Conservation (phyloP, 495 filamentous ascomycete genomes). For the Extremus antarcticus region DNA sequence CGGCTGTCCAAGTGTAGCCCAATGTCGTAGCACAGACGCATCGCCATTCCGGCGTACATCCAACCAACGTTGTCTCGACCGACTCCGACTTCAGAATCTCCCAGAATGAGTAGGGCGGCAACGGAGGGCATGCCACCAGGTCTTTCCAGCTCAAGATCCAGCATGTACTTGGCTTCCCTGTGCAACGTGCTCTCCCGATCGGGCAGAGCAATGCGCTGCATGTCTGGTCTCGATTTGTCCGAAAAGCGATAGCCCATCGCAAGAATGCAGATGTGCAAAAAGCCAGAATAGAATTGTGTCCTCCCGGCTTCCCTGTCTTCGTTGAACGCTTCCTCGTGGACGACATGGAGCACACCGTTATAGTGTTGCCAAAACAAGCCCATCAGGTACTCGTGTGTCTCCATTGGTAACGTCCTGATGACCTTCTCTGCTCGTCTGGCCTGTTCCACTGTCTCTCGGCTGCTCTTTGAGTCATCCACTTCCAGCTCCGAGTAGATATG, state of each 20-base stretch:
- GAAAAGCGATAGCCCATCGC: constrained; percentile 42
- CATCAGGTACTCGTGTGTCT: constrained; percentile 43
- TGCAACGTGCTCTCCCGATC: constrained; percentile 43
- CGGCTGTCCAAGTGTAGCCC: constrained; percentile 38
- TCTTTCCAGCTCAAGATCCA: constrained; percentile 41
- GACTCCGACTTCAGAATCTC: constrained; percentile 42
- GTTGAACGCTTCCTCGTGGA: constrained; percentile 39
- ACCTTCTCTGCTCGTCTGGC: constrained; percentile 35
- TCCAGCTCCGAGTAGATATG: constrained; percentile 26
- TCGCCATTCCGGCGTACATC: constrained; percentile 43
- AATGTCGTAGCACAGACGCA: constrained; percentile 40
- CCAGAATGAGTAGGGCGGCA: constrained; percentile 40
- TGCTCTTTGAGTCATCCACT: constrained; percentile 4
- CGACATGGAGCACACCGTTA: constrained; percentile 37
- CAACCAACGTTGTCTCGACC: constrained; percentile 42
- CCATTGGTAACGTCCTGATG: constrained; percentile 32
- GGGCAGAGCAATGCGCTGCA: constrained; percentile 35
- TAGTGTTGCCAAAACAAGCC: constrained; percentile 42
- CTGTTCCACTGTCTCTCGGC: constrained; percentile 27
- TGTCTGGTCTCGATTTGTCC: constrained; percentile 37
- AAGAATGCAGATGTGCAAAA: constrained; percentile 43
- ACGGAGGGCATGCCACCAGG: constrained; percentile 41
- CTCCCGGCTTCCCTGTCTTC: constrained; percentile 36
- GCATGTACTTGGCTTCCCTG: constrained; percentile 41
- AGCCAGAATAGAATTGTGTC: constrained; percentile 38